These are phyloP conservation scores for Lentinula sp. DNA, from an alignment of 768 basidiomycete genomes.

Conservation along the genomic window DNA sequence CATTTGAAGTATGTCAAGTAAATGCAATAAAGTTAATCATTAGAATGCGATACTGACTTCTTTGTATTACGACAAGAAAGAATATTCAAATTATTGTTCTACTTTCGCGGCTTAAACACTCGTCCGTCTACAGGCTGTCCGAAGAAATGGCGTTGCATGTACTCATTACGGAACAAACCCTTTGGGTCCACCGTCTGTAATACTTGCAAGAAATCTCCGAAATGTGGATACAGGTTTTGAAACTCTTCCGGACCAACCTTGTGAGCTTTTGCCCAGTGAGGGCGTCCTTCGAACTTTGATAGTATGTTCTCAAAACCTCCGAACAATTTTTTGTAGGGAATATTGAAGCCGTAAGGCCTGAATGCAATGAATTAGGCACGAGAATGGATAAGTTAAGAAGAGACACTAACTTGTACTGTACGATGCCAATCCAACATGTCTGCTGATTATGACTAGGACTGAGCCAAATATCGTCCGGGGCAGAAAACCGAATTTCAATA, in stretches of 20 bases:
- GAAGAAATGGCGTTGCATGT: constrained; percentile 82
- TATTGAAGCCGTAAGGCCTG: constrained; percentile 81
- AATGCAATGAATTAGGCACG: constrained; percentile 1
- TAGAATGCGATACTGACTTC: background rate
- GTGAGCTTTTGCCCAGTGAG: constrained; percentile 98
- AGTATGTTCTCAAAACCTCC: constrained; percentile 69
- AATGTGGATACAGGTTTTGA: constrained; percentile 69
- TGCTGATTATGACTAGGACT: constrained; percentile 76
- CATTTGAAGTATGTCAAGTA: constrained; percentile 27
- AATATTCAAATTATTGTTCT: background rate
- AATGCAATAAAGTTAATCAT: background rate
- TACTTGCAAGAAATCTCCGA: constrained; percentile 68
- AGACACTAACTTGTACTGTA: constrained; percentile 84
- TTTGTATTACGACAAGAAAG: background rate
- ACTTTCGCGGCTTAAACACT: constrained; percentile 26
- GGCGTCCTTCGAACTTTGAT: constrained; percentile 64
- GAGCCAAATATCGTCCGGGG: constrained; percentile 89
- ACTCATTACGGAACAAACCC: constrained; percentile 83
- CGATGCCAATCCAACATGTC: constrained; percentile 94
- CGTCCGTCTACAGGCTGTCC: constrained; percentile 44
- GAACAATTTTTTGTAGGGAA: constrained; percentile 79
- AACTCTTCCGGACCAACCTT: constrained; percentile 58
- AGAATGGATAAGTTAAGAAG: background rate
- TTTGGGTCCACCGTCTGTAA: constrained; percentile 65
- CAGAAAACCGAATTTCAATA: constrained; percentile 87